These are phyloP conservation scores for Ustilago crameri DNA, from an alignment of 1,284 basidiomycete species.

Conservation along the genomic window DNA sequence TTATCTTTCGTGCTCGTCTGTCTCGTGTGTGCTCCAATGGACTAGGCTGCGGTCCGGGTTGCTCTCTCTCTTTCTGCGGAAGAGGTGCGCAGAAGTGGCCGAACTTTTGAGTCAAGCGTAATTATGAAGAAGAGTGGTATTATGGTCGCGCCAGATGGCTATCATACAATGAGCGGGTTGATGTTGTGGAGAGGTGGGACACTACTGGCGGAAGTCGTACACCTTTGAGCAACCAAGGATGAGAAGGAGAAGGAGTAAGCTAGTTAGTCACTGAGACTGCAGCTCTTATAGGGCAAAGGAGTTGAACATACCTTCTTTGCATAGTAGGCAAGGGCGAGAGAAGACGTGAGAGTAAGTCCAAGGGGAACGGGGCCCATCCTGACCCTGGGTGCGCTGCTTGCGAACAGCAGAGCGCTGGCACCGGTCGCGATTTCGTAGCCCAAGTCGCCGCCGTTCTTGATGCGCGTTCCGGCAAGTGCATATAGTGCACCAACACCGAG, in stretches of 20 bases:
- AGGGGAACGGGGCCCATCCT: conserved; percentile 81
- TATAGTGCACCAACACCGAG: conserved; percentile 78
- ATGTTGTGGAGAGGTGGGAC: too few species aligned
- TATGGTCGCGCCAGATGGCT: not conserved
- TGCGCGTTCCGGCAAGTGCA: conserved; percentile 69
- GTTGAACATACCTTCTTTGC: conserved; percentile 70
- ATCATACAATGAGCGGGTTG: not conserved
- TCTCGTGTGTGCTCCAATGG: too few species aligned
- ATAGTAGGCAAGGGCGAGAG: conserved; percentile 77
- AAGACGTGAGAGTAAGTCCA: conserved; percentile 76
- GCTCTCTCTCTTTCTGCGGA: too few species aligned
- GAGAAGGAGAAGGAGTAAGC: not conserved
- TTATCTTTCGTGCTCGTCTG: too few species aligned
- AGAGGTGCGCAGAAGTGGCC: too few species aligned
- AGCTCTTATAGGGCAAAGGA: too few species aligned
- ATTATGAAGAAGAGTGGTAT: not conserved
- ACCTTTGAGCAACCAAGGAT: conserved; percentile 17
- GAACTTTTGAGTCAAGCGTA: not conserved
- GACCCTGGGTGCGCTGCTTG: conserved; percentile 81
- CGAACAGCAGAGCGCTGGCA: conserved; percentile 79
- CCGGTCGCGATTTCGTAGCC: conserved; percentile 77
- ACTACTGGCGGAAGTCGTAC: conserved; percentile 53
- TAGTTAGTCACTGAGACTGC: too few species aligned
- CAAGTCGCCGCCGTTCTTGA: conserved; percentile 76
- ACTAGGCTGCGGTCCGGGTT: not conserved